Base-by-base conservation (phyloP, 2,329 filamentous ascomycete species). In the Colletotrichum melonis region DNA sequence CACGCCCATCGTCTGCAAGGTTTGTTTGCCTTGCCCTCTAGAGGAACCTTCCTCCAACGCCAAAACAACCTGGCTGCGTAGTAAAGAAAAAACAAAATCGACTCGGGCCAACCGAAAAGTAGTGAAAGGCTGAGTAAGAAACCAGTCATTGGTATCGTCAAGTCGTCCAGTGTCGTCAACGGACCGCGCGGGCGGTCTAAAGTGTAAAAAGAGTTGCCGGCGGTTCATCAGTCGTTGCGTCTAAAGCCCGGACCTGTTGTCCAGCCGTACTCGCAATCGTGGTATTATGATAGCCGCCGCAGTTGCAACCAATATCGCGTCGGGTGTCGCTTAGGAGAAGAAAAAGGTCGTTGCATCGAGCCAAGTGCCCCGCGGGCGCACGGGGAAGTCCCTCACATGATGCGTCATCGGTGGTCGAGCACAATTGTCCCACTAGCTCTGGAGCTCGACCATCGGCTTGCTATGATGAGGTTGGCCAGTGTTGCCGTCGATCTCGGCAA, bases 101-200 rank as follows among this genome's bases (percentile, higher is more conserved):
- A 63, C 67, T 35, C 49, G 46, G 52, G 67, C 64, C 63, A 63
- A 65, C 54, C 59, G 38, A 62, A 71, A 73, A 35, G 68, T 72
- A 67, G 72, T 63, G 32, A 67, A 67, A 69, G 64, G 59, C 56
- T 49, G 42, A 57, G 63, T 52, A 52, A 60, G 54, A 74, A 74
- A 71, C 63, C 55, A 68, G 58, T 75, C 74, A 64, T 75, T 75
- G 71, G 69, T 75, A 71, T 75, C 74, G 67, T 75, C 55, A 75
- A 70, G 67, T 75, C 74, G 67, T 75, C 66, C 67, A 71, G 55
- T 65, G 63, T 75, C 72, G 55, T 74, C 42, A 74, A 67, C 60
- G 63, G 62, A 67, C 68, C 72, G 55, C 63, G 67, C n/a, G 14
- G 12, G 35, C 58, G 63, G 68, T 58, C 69, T 60, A 66, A 63